Evolutionary conservation across 495 filamentous ascomycete genomes (phyloP).

Genomic region (Aspergillus mulundensis): DNA sequence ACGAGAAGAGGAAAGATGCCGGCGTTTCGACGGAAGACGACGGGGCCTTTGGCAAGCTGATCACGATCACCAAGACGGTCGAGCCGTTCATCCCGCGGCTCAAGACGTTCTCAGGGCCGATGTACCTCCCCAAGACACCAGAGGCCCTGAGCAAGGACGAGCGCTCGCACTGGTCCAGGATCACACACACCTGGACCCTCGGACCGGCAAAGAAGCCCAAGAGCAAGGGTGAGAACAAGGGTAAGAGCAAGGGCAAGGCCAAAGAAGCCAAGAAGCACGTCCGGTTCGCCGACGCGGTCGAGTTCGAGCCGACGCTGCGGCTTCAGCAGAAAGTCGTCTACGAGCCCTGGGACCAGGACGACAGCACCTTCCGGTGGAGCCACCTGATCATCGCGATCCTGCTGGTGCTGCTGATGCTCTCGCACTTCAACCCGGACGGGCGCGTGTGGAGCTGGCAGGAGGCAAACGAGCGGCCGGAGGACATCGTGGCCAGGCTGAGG

Average conservation of each 20-base stretch:
- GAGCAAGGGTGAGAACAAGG: neutral
- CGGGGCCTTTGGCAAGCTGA: neutral
- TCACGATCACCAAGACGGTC: neutral
- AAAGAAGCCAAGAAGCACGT: conserved; percentile 1
- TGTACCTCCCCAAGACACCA: neutral
- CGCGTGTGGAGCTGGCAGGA: neutral
- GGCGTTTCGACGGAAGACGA: neutral
- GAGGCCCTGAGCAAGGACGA: neutral
- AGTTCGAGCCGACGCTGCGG: neutral
- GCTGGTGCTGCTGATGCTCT: neutral
- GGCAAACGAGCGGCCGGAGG: neutral
- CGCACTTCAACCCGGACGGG: neutral
- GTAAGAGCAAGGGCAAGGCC: neutral
- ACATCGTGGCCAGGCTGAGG: neutral
- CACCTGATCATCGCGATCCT: neutral
- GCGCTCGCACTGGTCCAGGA: neutral
- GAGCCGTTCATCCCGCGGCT: neutral
- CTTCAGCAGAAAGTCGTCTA: neutral
- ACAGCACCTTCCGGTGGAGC: neutral
- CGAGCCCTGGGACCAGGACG: neutral
- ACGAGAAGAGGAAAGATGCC: neutral
- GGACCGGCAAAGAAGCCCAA: neutral
- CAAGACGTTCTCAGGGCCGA: neutral
- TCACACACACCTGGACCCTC: neutral
- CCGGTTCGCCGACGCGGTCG: neutral